A percentile compares a stretch with the other conserved stretches of the same genome.
Conservation (phyloP, 176 grass and related monocot species). For the Ensete glaucum region DNA sequence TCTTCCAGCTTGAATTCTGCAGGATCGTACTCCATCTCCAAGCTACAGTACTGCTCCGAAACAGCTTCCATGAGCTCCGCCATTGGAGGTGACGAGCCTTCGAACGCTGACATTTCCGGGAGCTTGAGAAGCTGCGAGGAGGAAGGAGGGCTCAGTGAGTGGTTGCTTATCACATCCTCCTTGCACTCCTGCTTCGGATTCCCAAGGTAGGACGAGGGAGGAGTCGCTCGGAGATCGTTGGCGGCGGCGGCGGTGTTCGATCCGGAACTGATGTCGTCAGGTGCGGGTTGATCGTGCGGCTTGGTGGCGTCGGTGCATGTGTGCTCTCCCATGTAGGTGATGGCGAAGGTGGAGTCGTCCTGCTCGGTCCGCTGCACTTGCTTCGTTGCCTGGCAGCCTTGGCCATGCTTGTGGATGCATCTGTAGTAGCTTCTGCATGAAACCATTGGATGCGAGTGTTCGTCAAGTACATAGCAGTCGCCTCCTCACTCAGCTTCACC, state of each 20-base stretch:
- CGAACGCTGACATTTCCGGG: not conserved
- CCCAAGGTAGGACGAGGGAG: not conserved
- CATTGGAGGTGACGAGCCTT: too few relatives aligned
- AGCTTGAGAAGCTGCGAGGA: constrained; percentile 28
- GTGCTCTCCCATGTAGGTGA: constrained; percentile 67
- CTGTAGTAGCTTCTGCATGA: constrained; percentile 70
- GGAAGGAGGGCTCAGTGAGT: constrained; percentile 18
- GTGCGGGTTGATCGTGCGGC: not conserved
- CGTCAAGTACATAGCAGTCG: too few relatives aligned
- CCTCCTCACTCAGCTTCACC: too few relatives aligned
- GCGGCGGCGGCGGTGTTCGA: not conserved
- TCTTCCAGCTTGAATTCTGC: too few relatives aligned
- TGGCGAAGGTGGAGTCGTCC: constrained; percentile 29
- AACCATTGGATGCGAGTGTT: not conserved
- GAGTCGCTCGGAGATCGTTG: not conserved
- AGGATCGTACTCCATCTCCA: too few relatives aligned
- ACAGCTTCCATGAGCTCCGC: too few relatives aligned
- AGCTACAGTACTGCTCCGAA: too few relatives aligned
- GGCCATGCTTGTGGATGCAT: constrained; percentile 56
- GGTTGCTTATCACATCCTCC: constrained; percentile 49
- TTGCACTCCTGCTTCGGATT: constrained; percentile 22
- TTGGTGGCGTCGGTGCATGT: constrained; percentile 29
- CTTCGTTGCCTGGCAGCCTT: constrained; percentile 44
- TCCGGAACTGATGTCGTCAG: constrained; percentile 38
- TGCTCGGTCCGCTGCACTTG: constrained; percentile 42